Conservation (phyloP, 2,329 filamentous ascomycete genomes). For the Talaromyces sp. region DNA sequence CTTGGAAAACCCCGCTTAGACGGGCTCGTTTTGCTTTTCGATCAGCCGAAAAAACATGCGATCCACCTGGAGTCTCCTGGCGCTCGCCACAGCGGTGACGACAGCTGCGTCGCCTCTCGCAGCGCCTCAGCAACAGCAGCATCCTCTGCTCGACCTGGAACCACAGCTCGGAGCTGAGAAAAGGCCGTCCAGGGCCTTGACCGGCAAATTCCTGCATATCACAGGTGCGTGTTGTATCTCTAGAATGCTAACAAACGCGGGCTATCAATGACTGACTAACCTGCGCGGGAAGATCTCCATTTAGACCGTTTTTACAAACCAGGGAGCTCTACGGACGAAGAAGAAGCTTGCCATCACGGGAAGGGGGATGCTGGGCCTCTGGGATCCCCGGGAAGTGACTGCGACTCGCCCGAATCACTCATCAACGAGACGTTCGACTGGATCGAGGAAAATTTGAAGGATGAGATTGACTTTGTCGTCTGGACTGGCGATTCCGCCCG, state of each 20-base stretch:
- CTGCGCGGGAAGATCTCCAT: slow-evolving; percentile 65
- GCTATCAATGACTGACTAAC: neutral
- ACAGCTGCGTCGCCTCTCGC: slow-evolving; percentile 3
- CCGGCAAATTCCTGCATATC: slow-evolving; percentile 32
- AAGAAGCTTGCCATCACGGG: slow-evolving; percentile 72
- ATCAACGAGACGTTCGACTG: slow-evolving; percentile 86
- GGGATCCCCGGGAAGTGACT: slow-evolving; percentile 80
- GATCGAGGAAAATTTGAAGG: slow-evolving; percentile 71
- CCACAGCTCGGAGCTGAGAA: neutral
- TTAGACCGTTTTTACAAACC: slow-evolving; percentile 81
- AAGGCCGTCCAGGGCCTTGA: slow-evolving; percentile 15
- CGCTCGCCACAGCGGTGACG: neutral
- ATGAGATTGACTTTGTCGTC: slow-evolving; percentile 79
- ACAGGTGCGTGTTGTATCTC: slow-evolving; percentile 21
- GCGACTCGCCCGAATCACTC: slow-evolving; percentile 75
- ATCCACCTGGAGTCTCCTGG: neutral
- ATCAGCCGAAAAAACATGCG: neutral
- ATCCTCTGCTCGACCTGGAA: neutral
- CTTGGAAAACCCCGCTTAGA: neutral
- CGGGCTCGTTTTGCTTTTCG: neutral
- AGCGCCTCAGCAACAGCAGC: neutral
- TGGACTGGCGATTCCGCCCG: slow-evolving; percentile 90
- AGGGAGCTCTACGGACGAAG: slow-evolving; percentile 64
- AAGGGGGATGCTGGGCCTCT: slow-evolving; percentile 72
- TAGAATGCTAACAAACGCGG: neutral